These are phyloP conservation scores for Dendrobium nobile DNA, from an alignment of 106 monocot genomes.

Conservation along the genomic window DNA sequence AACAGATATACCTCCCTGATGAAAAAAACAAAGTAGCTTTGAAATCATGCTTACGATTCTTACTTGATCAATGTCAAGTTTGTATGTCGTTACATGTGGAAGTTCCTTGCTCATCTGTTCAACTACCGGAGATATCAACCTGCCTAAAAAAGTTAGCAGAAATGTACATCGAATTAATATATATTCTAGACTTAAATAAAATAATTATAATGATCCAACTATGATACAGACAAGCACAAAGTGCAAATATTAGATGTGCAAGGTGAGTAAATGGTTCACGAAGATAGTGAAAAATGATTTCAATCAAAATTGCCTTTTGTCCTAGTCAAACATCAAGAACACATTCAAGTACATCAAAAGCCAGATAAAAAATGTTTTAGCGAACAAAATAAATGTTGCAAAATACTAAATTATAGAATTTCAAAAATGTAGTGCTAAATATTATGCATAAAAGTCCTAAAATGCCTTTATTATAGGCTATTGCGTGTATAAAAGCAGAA, in stretches of 20 bases:
- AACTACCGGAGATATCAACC: constrained; percentile 44
- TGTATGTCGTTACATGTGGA: constrained; percentile 51
- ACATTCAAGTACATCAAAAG: not conserved
- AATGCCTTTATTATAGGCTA: not conserved
- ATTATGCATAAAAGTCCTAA: not conserved
- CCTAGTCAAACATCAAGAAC: not conserved
- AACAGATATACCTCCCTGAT: not conserved
- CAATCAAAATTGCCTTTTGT: not conserved
- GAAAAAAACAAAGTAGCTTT: not conserved
- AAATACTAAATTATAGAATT: not conserved
- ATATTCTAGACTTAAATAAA: not conserved
- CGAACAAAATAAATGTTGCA: not conserved
- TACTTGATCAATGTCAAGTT: constrained; percentile 78
- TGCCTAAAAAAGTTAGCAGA: constrained; percentile 29
- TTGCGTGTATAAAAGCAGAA: not conserved
- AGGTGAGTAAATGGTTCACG: not conserved
- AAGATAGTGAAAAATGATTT: not conserved
- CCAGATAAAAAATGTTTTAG: not conserved
- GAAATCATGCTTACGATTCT: not conserved
- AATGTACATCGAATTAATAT: not conserved
- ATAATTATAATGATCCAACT: not conserved
- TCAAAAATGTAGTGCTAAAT: not conserved
- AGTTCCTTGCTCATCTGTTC: constrained; percentile 53
- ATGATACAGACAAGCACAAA: not conserved
- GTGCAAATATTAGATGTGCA: not conserved